Percentiles rank a stretch among this genome's conserved stretches.
These are phyloP conservation scores for Rhizoclosmatium sp. DNA, from an alignment of 192 early-diverging fungal species.

Conservation along the genomic window DNA sequence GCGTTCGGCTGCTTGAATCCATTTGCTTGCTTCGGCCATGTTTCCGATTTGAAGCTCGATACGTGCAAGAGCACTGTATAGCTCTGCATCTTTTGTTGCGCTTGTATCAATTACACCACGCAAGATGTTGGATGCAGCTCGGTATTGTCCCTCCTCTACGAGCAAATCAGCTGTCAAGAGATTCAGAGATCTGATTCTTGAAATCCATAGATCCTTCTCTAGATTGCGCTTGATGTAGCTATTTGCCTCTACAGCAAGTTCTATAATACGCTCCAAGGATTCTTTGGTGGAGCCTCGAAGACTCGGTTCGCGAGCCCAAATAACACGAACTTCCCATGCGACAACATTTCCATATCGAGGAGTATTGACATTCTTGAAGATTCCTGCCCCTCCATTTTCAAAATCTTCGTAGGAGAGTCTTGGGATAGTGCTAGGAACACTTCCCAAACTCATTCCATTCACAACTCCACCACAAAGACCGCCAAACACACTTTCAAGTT, in stretches of 20 bases:
- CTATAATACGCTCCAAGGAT: slow-evolving; percentile 2
- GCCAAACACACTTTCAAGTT: slow-evolving; percentile 36
- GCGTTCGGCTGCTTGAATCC: slow-evolving; percentile 9
- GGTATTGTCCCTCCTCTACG: slow-evolving; percentile 42
- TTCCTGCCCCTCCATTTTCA: slow-evolving; percentile 27
- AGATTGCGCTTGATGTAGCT: neutral
- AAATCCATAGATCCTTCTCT: neutral
- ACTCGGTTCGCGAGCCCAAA: slow-evolving; percentile 3
- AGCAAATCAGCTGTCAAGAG: slow-evolving; percentile 42
- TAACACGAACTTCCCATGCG: neutral
- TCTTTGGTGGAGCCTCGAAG: slow-evolving; percentile 2
- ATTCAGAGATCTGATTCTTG: slow-evolving; percentile 25
- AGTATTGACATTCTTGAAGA: neutral
- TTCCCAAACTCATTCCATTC: slow-evolving; percentile 30
- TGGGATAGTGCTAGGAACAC: slow-evolving; percentile 39
- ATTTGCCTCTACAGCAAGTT: neutral
- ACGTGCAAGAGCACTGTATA: slow-evolving; percentile 43
- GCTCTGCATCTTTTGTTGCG: slow-evolving; percentile 18
- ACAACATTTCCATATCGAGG: slow-evolving; percentile 22
- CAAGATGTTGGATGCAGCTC: slow-evolving; percentile 37
- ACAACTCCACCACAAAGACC: slow-evolving; percentile 19
- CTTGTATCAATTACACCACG: neutral
- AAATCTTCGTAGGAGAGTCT: slow-evolving; percentile 16
- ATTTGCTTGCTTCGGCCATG: slow-evolving; percentile 23
- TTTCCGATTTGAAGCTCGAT: slow-evolving; percentile 53